phyloP scores from a whole-genome alignment of 148 eudicot genomes.

The Pharnaceum exiguum region DNA sequence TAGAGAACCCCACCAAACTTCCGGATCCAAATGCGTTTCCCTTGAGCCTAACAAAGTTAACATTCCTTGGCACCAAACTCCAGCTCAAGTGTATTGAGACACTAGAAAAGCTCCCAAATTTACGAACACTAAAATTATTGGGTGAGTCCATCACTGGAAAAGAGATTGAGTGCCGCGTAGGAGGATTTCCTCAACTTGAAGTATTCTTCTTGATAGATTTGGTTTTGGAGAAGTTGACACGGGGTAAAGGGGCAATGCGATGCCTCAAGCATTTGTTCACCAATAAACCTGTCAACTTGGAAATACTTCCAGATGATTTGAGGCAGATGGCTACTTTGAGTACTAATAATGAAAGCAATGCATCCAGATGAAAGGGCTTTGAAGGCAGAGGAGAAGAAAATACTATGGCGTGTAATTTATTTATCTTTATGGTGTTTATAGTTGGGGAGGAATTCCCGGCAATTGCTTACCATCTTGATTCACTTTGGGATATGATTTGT shows the following conservation, averaged over 20 bases:
- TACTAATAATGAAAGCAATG: neutral
- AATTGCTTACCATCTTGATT: too few relatives aligned
- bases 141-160: constrained; percentile 5
- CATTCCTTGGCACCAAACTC: constrained; percentile 15
- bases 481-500: too few relatives aligned
- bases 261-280: constrained; percentile 7
- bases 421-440: too few relatives aligned
- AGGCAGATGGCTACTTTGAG: neutral
- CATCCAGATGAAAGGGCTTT: neutral
- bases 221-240: neutral
- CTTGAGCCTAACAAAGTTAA: constrained; percentile 23
- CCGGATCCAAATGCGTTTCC: constrained; percentile 31
- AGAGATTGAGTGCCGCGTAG: constrained; percentile 11
- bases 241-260: constrained; percentile 18
- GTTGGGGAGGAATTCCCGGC: too few relatives aligned
- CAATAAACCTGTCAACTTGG: neutral
- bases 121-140: constrained; percentile 22
- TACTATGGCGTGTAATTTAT: too few relatives aligned
- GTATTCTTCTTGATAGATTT: constrained; percentile 9
- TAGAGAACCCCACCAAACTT: constrained; percentile 11
- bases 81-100: constrained; percentile 9
- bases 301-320: neutral
- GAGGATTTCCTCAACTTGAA: constrained; percentile 21
- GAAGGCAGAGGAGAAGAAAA: neutral
- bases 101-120: constrained; percentile 26